Percentiles rank a stretch among this genome's conserved stretches.
These are phyloP conservation scores for Luzula sylvatica DNA, from an alignment of 176 grass and related monocot species.

Conservation along the genomic window DNA sequence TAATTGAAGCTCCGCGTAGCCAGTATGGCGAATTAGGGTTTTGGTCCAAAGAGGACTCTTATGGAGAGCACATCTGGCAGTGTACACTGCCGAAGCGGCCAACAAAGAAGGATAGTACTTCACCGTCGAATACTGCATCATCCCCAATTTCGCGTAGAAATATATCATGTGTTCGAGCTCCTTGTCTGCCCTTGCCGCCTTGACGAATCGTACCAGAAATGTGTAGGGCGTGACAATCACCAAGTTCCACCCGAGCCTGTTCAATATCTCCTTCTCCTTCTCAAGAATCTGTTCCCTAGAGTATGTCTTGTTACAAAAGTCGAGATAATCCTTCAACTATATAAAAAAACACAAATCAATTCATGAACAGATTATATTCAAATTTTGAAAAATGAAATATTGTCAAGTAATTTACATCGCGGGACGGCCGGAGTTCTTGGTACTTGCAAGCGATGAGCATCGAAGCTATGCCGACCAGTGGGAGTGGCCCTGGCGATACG, in stretches of 20 bases:
- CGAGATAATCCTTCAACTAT: neutral
- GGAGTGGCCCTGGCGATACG: slow-evolving; percentile 29
- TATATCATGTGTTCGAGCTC: slow-evolving; percentile 40
- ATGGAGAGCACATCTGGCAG: slow-evolving; percentile 43
- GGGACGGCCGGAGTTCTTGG: slow-evolving; percentile 55
- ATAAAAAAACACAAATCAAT: slow-evolving; percentile 19
- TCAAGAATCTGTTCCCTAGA: neutral
- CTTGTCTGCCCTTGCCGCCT: slow-evolving; percentile 42
- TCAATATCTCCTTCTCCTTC: slow-evolving; percentile 69
- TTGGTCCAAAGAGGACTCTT: slow-evolving; percentile 60
- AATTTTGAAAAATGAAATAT: slow-evolving; percentile 28
- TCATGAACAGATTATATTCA: slow-evolving; percentile 6
- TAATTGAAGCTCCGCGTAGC: slow-evolving; percentile 31
- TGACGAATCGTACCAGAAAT: slow-evolving; percentile 62
- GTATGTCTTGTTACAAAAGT: neutral
- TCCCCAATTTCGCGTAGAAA: slow-evolving; percentile 49
- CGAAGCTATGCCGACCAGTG: slow-evolving; percentile 40
- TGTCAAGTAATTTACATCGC: slow-evolving; percentile 29
- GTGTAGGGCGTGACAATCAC: slow-evolving; percentile 54
- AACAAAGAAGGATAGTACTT: slow-evolving; percentile 34
- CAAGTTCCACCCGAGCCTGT: slow-evolving; percentile 63
- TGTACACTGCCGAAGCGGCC: slow-evolving; percentile 46
- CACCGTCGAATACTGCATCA: slow-evolving; percentile 40
- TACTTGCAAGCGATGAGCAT: slow-evolving; percentile 77
- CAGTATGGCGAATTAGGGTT: slow-evolving; percentile 45